Evolutionary conservation across 2,329 filamentous ascomycete species (phyloP).

Genomic region (Bipolaris gigantea): DNA sequence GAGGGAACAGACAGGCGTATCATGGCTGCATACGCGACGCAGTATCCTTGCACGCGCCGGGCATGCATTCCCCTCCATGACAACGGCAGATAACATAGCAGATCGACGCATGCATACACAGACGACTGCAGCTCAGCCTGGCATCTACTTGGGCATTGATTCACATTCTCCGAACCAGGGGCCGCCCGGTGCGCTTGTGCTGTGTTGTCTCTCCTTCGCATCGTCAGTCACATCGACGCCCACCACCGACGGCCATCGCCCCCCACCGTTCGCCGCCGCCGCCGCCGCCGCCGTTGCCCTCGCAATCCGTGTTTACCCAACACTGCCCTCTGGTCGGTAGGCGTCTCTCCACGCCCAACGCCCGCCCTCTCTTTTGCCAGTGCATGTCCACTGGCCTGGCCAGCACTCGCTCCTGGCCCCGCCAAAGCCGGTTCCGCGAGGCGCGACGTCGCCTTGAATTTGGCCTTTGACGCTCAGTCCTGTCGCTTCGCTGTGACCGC

Average conservation of each 20-base stretch:
- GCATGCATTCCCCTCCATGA: conserved; percentile 23
- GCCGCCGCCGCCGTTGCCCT: conserved; percentile 25
- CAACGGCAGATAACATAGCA: conserved; percentile 17
- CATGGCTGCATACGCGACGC: conserved; percentile 10
- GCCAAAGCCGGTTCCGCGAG: background rate
- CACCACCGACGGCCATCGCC: background rate
- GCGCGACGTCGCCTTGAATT: background rate
- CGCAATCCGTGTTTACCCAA: conserved; percentile 25
- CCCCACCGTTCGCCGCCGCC: conserved; percentile 17
- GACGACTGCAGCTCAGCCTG: background rate
- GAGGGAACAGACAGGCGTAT: no score
- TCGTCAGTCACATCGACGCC: background rate
- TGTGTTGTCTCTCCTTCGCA: background rate
- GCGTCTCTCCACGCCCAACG: conserved; percentile 1
- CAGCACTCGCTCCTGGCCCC: background rate
- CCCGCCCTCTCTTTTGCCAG: background rate
- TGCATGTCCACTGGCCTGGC: background rate
- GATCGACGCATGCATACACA: background rate
- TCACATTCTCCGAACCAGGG: background rate
- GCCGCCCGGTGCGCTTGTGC: background rate
- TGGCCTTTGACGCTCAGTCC: conserved; percentile 5
- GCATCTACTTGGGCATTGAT: background rate
- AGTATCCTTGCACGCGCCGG: conserved; percentile 24
- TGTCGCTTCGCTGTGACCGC: conserved; percentile 9
- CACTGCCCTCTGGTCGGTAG: conserved; percentile 9